A percentile compares a stretch with the other conserved stretches of the same genome.
Evolutionary conservation across 805 yeast genomes (phyloP).

Genomic region (Candida germanica): DNA sequence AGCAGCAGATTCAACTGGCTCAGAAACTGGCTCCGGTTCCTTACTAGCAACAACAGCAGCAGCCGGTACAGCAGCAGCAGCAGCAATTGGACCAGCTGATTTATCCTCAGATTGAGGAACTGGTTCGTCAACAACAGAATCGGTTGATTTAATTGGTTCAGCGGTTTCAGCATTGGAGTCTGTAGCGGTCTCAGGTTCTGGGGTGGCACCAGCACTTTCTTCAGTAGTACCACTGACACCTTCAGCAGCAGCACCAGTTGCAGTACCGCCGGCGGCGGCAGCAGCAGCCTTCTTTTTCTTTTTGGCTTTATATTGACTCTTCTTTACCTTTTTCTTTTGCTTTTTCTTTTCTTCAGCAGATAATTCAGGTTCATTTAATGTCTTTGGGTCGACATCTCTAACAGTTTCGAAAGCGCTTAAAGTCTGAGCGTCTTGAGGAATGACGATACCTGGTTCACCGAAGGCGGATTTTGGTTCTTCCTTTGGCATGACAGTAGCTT

Average conservation of each 20-base stretch:
- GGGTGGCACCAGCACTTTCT: conserved; percentile 17
- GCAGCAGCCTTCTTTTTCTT: conserved; percentile 31
- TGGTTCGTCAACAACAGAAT: background rate
- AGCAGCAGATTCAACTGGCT: conserved; percentile 7
- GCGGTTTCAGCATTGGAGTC: conserved; percentile 9
- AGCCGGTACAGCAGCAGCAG: conserved; percentile 14
- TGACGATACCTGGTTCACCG: conserved; percentile 73
- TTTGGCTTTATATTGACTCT: conserved; percentile 41
- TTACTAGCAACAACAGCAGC: conserved; percentile 12
- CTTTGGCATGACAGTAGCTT: conserved; percentile 26
- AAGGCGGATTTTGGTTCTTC: conserved; percentile 39
- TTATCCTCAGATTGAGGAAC: conserved; percentile 1
- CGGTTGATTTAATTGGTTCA: conserved; percentile 7
- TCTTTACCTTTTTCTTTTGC: conserved; percentile 44
- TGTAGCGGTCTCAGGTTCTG: conserved; percentile 18
- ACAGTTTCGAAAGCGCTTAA: conserved; percentile 64
- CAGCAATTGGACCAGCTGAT: conserved; percentile 11
- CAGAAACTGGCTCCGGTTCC: too few relatives aligned
- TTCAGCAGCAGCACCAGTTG: conserved; percentile 7
- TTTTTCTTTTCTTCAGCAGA: conserved; percentile 37
- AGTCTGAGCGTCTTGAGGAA: conserved; percentile 62
- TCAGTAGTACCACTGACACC: conserved; percentile 13
- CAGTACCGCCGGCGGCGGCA: conserved; percentile 13
- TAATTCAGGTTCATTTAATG: conserved; percentile 41
- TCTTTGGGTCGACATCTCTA: conserved; percentile 45